Conservation (phyloP, 805 yeast genomes). For the Kuraishia cidri region DNA sequence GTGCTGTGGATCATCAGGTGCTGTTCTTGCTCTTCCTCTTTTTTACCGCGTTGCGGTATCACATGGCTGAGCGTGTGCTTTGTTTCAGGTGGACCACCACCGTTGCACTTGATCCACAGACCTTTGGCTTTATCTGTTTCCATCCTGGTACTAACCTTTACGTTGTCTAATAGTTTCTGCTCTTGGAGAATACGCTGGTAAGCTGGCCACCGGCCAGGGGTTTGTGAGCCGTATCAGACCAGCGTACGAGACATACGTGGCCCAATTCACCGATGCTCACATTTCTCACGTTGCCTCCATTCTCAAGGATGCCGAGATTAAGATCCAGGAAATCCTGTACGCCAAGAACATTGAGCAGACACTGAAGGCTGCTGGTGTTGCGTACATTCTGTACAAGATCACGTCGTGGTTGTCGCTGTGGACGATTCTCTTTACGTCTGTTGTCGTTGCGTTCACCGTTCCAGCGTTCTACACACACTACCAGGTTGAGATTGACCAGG, state of each 20-base stretch:
- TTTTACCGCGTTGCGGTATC: no score
- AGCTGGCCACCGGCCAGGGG: conserved; percentile 68
- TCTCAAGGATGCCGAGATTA: conserved; percentile 42
- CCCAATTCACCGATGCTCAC: conserved; percentile 16
- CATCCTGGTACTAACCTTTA: background rate
- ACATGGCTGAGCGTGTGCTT: no score
- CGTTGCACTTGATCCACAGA: no score
- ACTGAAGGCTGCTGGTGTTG: conserved; percentile 57
- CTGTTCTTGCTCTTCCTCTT: background rate
- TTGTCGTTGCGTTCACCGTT: conserved; percentile 57
- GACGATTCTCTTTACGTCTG: conserved; percentile 49
- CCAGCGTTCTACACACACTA: conserved; percentile 70
- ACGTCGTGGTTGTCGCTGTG: conserved; percentile 72
- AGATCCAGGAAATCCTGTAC: conserved; percentile 47
- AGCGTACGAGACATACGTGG: conserved; percentile 24
- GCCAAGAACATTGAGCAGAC: conserved; percentile 69
- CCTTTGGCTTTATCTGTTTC: no score
- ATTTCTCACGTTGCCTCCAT: conserved; percentile 25
- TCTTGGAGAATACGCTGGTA: conserved; percentile 69
- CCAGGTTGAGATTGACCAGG: conserved; percentile 70
- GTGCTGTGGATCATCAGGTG: background rate
- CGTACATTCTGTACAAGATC: conserved; percentile 60
- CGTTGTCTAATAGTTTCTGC: conserved; percentile 38
- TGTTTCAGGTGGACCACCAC: no score
- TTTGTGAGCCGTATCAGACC: conserved; percentile 73